These are phyloP conservation scores for Fusarium sp. DNA, from an alignment of 2,329 filamentous ascomycete species.

Conservation along the genomic window DNA sequence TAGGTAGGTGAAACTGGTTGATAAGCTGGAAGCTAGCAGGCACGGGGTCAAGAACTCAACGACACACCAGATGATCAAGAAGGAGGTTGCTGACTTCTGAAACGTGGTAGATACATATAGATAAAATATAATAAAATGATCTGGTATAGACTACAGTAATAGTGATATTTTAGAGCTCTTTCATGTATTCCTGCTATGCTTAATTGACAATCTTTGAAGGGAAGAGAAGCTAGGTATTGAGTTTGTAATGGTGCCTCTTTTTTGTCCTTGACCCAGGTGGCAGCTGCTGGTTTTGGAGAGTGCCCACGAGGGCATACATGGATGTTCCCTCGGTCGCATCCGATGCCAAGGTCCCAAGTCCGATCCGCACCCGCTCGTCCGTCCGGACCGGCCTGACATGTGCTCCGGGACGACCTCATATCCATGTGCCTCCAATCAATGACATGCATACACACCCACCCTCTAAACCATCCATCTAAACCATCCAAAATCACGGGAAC, in stretches of 20 bases:
- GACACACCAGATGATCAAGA: neutral
- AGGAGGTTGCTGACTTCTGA: neutral
- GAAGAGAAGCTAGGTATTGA: neutral
- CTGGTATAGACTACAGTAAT: neutral
- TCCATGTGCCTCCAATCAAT: neutral
- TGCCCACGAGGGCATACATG: conserved; percentile 11
- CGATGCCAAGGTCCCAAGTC: conserved; percentile 19
- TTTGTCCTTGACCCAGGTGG: neutral
- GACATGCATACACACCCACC: neutral
- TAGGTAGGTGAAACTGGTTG: neutral
- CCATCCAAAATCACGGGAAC: neutral
- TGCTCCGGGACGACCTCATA: conserved; percentile 23
- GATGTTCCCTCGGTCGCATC: conserved; percentile 18
- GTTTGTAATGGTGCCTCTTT: neutral
- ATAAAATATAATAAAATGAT: neutral
- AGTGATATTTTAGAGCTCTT: neutral
- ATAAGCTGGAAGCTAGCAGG: neutral
- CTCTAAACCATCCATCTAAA: neutral
- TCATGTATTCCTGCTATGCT: neutral
- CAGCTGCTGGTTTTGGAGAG: neutral
- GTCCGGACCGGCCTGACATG: conserved; percentile 32
- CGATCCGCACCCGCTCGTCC: conserved; percentile 44
- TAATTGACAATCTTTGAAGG: neutral
- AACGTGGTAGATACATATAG: neutral
- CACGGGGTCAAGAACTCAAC: neutral